These are phyloP conservation scores for Excoecaria cochinchinensis DNA, from an alignment of 345 rosid genomes.

Conservation along the genomic window DNA sequence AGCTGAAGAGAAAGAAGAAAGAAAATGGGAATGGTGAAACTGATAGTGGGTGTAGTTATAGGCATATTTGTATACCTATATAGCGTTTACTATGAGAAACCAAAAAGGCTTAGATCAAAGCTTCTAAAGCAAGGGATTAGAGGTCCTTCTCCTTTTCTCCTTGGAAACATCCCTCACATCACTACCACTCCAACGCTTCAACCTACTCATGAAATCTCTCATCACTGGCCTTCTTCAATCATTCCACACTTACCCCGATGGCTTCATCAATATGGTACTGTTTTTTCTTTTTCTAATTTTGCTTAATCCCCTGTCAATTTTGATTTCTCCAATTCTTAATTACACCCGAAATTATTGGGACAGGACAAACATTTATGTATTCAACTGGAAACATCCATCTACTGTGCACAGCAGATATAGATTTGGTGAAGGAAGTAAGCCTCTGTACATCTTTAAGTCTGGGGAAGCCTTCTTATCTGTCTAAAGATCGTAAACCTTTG, in stretches of 20 bases:
- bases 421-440: conserved; percentile 45
- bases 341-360: background rate
- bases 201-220: conserved; percentile 9
- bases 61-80: conserved; percentile 14
- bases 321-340: too few species aligned
- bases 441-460: conserved; percentile 31
- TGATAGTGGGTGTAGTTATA: conserved; percentile 23
- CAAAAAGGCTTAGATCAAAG: conserved; percentile 27
- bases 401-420: conserved; percentile 31
- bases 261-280: conserved; percentile 27
- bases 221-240: conserved; percentile 41
- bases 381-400: conserved; percentile 44
- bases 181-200: conserved; percentile 11
- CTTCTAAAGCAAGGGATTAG: conserved; percentile 44
- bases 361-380: conserved; percentile 45
- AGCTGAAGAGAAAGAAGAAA: background rate
- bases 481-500: conserved; percentile 41
- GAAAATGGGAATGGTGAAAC: background rate
- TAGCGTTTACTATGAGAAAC: conserved; percentile 24
- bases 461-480: conserved; percentile 50
- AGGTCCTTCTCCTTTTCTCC: conserved; percentile 44
- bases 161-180: conserved; percentile 47
- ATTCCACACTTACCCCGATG: conserved; percentile 34
- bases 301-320: too few species aligned
- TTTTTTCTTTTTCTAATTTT: background rate